Evolutionary conservation across 306 rosid genomes (phyloP), one percentile per base, ranked within the genome.

Genomic region (Casuarina equisetifolia): DNA sequence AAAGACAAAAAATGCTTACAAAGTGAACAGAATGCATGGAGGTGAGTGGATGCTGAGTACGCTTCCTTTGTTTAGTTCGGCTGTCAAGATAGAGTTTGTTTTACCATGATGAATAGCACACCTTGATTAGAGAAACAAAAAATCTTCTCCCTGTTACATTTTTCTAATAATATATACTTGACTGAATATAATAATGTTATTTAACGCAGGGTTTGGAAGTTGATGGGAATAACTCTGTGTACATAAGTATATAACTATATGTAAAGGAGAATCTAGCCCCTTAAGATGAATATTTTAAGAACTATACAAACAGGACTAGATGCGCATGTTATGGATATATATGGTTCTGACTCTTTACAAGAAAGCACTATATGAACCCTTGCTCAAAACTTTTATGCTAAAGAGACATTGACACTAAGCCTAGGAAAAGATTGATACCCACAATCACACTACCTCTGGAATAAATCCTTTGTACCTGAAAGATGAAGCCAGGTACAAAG

Each of bases 381-480:
- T 81, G 85, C 79, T 75, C 49, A 78, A 48, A 54, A 67, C 69
- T 84, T 84, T 55, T 79, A 44, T 54, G 66, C 83, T 72, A 84
- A 86, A 84, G 84, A 81, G 20, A 43, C 58, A 79, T 16, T 50
- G 80, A 74, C 85, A 55, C 72, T 75, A 78, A 35, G 78, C 59
- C 64, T 64, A 71, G 75, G 67, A 81, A 86, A 76, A 68, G 79
- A 72, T 72, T 82, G 86, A 82, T 73, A 75, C 86, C 79, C 79
- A 45, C 25, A 59, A 40, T 69, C 68, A 57, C 83, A 70, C 57
- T 71, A 55, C 40, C 64, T 57, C 46, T 54, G 42, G 88, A 85
- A 84, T 87, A 84, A 77, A 78, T 84, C 85, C 85, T 78, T 78
- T 76, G 74, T 70, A 81, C 75, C 69, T 73, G 67, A 80, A 74